Base-by-base conservation (phyloP, 495 filamentous ascomycete species). In the Eremomyces bilateralis region DNA sequence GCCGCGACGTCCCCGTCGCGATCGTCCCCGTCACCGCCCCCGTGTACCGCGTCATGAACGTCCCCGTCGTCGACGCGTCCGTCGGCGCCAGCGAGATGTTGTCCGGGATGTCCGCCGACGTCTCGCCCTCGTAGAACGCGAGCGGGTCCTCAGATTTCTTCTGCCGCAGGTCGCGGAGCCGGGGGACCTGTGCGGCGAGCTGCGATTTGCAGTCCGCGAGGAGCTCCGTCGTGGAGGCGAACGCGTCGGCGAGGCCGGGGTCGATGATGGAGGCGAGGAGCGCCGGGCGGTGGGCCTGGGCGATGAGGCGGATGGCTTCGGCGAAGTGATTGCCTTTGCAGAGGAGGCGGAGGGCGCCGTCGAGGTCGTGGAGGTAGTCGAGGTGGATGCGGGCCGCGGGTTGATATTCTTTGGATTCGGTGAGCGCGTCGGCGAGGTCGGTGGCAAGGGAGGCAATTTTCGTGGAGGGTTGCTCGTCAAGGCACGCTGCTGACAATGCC, bases 1-100 rank as follows among this genome's bases (percentile, higher is more conserved):
- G 71, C 6, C 81, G 64, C 15, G 76, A 75, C 1, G 65, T 64
- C 13, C 63, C 64, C 31, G 68, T 73, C 1, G 57, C 63, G 1
- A 70, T 61, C 1, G 88, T 92, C 17, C 75, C 76, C 1, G 59
- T 53, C 18, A 64, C 71, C 30, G 69, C 69, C 19, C 75, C 72
- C 0, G 85, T 94, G 51, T 97, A 97, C 10, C 84, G 57, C 4
- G 88, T 97, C 57, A 93, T 85, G 53, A 97, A 63, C 31, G 73
- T 78, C 12, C 65, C 71, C 4, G 77, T 73, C 12, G 79, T 84
- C 0, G 78, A 63, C 2, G 73, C 64, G 46, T 88, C 79, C 8
- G 74, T 88, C 0, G 85, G 78, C 2, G 88, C 85, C 11, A 97
- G 61, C 4, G 79, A 88, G 33, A 97, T 62, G 51, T 97, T 82